These are phyloP conservation scores for Cyberlindnera xishuangbannaensis DNA, from an alignment of 805 yeast genomes.

Conservation along the genomic window DNA sequence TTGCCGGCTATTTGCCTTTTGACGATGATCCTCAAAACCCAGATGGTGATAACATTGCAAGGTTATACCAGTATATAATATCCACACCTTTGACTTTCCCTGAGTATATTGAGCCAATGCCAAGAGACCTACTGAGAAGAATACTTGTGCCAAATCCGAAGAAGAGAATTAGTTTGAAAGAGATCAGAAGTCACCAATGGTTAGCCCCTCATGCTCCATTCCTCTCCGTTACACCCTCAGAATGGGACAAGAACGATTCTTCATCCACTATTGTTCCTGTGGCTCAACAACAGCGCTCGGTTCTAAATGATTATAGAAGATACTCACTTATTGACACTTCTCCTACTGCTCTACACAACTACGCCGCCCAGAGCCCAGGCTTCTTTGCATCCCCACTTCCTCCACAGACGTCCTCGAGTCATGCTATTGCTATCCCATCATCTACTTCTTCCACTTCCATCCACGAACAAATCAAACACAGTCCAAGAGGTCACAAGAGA, in stretches of 20 bases:
- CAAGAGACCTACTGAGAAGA: slow-evolving; percentile 83
- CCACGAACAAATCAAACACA: slow-evolving; percentile 17
- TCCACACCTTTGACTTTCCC: slow-evolving; percentile 92
- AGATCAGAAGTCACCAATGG: slow-evolving; percentile 84
- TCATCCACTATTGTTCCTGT: slow-evolving; percentile 11
- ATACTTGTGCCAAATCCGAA: slow-evolving; percentile 82
- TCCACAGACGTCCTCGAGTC: slow-evolving; percentile 64
- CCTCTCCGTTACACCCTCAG: slow-evolving; percentile 76
- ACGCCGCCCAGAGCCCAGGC: slow-evolving; percentile 14
- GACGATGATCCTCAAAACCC: slow-evolving; percentile 97
- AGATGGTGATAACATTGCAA: slow-evolving; percentile 90
- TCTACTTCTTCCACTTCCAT: slow-evolving; percentile 29
- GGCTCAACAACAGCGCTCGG: slow-evolving; percentile 27
- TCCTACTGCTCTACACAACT: slow-evolving; percentile 36
- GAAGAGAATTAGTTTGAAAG: slow-evolving; percentile 61
- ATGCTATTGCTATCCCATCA: slow-evolving; percentile 45
- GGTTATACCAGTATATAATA: slow-evolving; percentile 86
- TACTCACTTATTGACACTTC: slow-evolving; percentile 40
- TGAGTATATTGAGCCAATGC: slow-evolving; percentile 83
- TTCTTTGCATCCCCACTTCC: slow-evolving; percentile 51
- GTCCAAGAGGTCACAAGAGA: slow-evolving; percentile 30
- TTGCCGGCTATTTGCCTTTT: slow-evolving; percentile 94
- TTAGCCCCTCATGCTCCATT: slow-evolving; percentile 76
- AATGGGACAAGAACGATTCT: slow-evolving; percentile 63
- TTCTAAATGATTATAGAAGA: slow-evolving; percentile 28